Evolutionary conservation across 139 green algal genomes (phyloP).

Genomic region (Chlorella sp.): DNA sequence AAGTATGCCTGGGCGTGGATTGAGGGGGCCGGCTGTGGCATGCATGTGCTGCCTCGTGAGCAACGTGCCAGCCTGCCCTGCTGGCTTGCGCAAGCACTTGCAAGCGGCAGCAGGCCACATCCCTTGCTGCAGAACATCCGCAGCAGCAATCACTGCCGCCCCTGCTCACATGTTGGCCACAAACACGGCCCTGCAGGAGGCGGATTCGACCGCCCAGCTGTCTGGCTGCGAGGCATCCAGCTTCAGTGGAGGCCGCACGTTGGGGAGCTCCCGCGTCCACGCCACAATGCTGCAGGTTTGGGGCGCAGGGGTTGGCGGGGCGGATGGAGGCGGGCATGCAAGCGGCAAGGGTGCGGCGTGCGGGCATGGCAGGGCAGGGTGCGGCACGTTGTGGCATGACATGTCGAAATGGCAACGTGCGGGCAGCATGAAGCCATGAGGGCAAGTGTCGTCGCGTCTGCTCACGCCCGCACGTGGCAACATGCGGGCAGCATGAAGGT

Average conservation of each 20-base stretch:
- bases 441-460: too few species aligned
- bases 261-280: conserved; percentile 20
- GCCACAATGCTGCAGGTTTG: conserved; percentile 28
- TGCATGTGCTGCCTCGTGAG: too few species aligned
- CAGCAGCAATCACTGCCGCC: too few species aligned
- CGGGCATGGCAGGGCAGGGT: not conserved
- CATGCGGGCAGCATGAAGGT: not conserved
- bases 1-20: too few species aligned
- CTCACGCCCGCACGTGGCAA: too few species aligned
- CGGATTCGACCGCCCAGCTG: conserved; percentile 16
- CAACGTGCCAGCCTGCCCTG: too few species aligned
- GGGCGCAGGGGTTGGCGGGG: too few species aligned
- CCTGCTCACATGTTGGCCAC: not conserved
- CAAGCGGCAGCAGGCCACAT: too few species aligned
- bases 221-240: conserved; percentile 38
- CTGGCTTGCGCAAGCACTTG: too few species aligned
- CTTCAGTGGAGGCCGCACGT: conserved; percentile 41
- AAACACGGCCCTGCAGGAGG: conserved; percentile 3
- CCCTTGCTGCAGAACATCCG: too few species aligned
- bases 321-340: not conserved
- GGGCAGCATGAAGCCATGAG: not conserved
- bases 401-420: not conserved
- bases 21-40: too few species aligned
- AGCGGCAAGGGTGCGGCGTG: not conserved
- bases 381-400: not conserved